A percentile compares a stretch with the other conserved stretches of the same genome.
Evolutionary conservation across 2,329 filamentous ascomycete species (phyloP).

Genomic region (Sporothrix brasiliensis): DNA sequence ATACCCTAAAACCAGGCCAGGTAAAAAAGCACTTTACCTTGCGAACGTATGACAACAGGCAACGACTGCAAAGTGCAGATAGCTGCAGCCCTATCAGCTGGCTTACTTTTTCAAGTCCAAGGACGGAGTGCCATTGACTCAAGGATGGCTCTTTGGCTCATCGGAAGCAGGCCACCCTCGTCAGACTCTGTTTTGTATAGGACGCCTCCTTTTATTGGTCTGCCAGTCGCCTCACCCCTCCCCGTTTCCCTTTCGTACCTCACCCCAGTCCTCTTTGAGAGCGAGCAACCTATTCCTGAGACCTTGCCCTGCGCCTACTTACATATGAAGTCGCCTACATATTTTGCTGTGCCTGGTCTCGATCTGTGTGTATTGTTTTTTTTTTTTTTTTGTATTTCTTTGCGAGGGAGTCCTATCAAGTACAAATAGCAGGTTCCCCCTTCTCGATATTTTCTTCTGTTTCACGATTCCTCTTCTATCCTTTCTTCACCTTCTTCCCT

Average conservation of each 20-base stretch:
- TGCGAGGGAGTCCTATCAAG: neutral
- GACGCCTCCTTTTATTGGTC: neutral
- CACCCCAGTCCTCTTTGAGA: neutral
- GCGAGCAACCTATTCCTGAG: neutral
- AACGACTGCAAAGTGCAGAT: conserved; percentile 5
- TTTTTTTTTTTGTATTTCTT: too few relatives aligned
- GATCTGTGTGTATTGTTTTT: too few relatives aligned
- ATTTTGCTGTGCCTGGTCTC: neutral
- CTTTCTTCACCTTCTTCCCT: neutral
- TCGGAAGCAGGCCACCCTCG: conserved; percentile 7
- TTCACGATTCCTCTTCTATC: neutral
- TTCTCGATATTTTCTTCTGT: neutral
- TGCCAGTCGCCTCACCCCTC: neutral
- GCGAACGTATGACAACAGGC: neutral
- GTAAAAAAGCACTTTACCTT: neutral
- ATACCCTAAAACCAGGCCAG: neutral
- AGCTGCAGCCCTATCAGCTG: neutral
- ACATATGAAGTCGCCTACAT: neutral
- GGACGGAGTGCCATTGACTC: neutral
- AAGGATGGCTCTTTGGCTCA: neutral
- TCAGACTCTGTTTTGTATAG: conserved; percentile 7
- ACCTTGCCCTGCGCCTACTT: neutral
- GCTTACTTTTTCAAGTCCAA: conserved; percentile 1
- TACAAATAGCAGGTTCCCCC: conserved; percentile 1
- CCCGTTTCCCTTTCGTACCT: neutral